Percentiles rank a stretch among this genome's conserved stretches.
Evolutionary conservation across 352 stramenopile genomes (phyloP).

Genomic region (Phytophthora fragariaefolia): DNA sequence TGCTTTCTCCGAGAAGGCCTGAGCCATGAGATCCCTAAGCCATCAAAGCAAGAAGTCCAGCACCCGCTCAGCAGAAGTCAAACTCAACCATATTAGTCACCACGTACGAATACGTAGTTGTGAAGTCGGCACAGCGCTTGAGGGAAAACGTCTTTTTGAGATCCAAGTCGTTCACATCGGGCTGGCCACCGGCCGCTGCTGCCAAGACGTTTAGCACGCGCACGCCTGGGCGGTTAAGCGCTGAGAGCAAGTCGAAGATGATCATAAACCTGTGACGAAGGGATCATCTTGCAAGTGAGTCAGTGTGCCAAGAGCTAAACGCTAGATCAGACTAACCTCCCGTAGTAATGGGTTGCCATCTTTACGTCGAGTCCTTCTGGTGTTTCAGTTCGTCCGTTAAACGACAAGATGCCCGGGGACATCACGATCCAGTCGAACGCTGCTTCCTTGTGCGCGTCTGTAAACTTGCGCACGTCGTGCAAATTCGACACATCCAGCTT

Average conservation of each 20-base stretch:
- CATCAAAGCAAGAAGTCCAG: background rate
- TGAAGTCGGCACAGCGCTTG: conserved; percentile 26
- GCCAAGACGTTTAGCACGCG: conserved; percentile 23
- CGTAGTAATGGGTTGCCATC: conserved; percentile 32
- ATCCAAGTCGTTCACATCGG: conserved; percentile 23
- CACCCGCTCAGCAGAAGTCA: background rate
- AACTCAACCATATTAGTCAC: background rate
- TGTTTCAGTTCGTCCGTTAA: conserved; percentile 21
- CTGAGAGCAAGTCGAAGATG: conserved; percentile 8
- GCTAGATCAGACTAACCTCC: background rate
- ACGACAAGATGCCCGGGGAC: conserved; percentile 13
- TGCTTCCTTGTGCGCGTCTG: conserved; percentile 8
- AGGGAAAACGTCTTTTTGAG: conserved; percentile 25
- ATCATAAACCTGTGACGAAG: conserved; percentile 19
- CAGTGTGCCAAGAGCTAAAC: background rate
- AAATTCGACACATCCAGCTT: conserved; percentile 24
- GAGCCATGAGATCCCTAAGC: conserved; percentile 25
- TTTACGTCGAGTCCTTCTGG: conserved; percentile 24
- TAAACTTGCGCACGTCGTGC: conserved; percentile 25
- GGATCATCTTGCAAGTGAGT: background rate
- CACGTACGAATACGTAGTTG: conserved; percentile 27
- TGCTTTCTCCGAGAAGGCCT: conserved; percentile 28
- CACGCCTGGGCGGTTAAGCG: conserved; percentile 17
- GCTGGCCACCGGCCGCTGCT: conserved; percentile 7
- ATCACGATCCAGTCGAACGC: conserved; percentile 28